phyloP scores from a whole-genome alignment of 495 filamentous ascomycete genomes.

The Hypoxylon fragiforme region DNA sequence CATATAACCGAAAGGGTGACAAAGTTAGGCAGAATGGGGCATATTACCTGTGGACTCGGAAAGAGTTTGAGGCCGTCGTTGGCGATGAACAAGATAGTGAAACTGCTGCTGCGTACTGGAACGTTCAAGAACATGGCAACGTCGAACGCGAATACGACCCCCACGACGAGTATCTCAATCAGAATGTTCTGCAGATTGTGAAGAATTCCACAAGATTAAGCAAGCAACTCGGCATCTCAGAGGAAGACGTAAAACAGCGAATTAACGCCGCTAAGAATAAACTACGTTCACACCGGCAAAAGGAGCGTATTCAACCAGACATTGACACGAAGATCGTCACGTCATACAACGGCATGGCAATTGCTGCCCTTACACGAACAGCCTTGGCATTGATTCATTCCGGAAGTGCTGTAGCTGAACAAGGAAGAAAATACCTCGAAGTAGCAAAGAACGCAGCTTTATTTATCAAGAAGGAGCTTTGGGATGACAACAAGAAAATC shows the following conservation, averaged over 20 bases:
- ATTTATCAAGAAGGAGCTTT: slow-evolving; percentile 82
- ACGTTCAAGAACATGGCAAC: slow-evolving; percentile 86
- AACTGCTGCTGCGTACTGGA: slow-evolving; percentile 82
- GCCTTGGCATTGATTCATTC: slow-evolving; percentile 65
- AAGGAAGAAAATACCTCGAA: slow-evolving; percentile 55
- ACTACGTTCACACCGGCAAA: slow-evolving; percentile 72
- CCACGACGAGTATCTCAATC: slow-evolving; percentile 91
- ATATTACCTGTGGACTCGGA: slow-evolving; percentile 91
- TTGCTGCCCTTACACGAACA: slow-evolving; percentile 77
- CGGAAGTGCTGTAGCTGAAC: slow-evolving; percentile 56
- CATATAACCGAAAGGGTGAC: slow-evolving; percentile 72
- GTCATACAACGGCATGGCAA: slow-evolving; percentile 87
- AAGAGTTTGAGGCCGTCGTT: slow-evolving; percentile 81
- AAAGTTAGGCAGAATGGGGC: slow-evolving; percentile 89
- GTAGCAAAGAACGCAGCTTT: slow-evolving; percentile 68
- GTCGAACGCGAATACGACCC: slow-evolving; percentile 81
- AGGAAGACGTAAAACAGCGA: slow-evolving; percentile 71
- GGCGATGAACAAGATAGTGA: slow-evolving; percentile 62
- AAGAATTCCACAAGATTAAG: slow-evolving; percentile 66
- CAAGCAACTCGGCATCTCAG: slow-evolving; percentile 74
- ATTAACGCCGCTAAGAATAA: slow-evolving; percentile 69
- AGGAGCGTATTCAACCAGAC: slow-evolving; percentile 74
- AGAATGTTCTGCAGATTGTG: slow-evolving; percentile 59
- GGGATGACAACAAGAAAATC: slow-evolving; percentile 61
- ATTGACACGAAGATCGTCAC: slow-evolving; percentile 91